Conservation (phyloP, 1,284 basidiomycete genomes). For the Somion occarium region DNA sequence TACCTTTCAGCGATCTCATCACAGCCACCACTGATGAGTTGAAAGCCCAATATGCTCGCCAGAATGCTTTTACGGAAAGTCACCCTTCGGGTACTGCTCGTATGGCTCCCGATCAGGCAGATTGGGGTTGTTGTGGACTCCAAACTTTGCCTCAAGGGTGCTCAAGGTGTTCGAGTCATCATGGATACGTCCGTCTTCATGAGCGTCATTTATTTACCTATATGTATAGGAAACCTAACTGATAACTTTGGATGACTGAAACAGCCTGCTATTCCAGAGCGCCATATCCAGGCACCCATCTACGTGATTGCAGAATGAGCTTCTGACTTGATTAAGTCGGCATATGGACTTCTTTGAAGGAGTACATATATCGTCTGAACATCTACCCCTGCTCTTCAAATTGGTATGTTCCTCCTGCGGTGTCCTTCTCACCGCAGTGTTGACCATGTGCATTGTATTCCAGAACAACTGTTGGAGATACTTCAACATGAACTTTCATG, state of each 20-base stretch:
- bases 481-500: no score
- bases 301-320: slow-evolving; percentile 13
- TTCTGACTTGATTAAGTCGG: slow-evolving; percentile 12
- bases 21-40: slow-evolving; percentile 21
- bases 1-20: slow-evolving; percentile 15
- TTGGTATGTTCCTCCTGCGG: no score
- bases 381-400: no score
- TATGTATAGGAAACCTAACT: background rate
- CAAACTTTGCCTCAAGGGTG: slow-evolving; percentile 28
- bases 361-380: no score
- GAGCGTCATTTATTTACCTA: background rate
- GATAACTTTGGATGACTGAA: background rate
- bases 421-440: no score
- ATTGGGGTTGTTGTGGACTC: slow-evolving; percentile 25
- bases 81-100: slow-evolving; percentile 22
- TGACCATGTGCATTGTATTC: no score
- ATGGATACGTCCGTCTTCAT: slow-evolving; percentile 28
- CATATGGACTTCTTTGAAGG: background rate
- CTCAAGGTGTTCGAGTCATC: slow-evolving; percentile 23
- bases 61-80: slow-evolving; percentile 17
- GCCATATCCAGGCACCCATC: slow-evolving; percentile 9
- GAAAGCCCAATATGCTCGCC: slow-evolving; percentile 15
- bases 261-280: slow-evolving; percentile 10
- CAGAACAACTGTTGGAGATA: no score
- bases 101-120: slow-evolving; percentile 18